Conservation (phyloP, 768 basidiomycete genomes). For the Lactarius trivialis region DNA sequence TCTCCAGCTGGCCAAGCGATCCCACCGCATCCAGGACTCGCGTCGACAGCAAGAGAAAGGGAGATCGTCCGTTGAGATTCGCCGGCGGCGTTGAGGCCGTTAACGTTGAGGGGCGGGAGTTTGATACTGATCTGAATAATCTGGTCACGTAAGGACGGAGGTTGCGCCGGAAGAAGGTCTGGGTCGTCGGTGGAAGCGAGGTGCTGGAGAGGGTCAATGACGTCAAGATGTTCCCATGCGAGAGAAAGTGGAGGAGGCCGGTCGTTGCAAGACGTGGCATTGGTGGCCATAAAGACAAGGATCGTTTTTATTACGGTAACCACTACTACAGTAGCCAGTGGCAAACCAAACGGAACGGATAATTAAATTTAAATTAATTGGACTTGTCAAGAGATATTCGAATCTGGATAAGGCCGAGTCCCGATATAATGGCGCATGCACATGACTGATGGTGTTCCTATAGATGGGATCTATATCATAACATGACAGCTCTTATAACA, state of each 20-base stretch:
- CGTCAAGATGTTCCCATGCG: slow-evolving; percentile 50
- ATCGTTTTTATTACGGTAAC: no score
- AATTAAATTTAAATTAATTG: neutral
- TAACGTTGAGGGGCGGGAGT: slow-evolving; percentile 16
- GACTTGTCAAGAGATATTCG: neutral
- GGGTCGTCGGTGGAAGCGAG: slow-evolving; percentile 35
- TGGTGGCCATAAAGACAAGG: neutral
- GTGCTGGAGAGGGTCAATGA: slow-evolving; percentile 55
- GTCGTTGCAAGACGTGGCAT: neutral
- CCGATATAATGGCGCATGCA: neutral
- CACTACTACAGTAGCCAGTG: no score
- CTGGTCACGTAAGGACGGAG: slow-evolving; percentile 43
- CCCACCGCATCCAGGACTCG: slow-evolving; percentile 85
- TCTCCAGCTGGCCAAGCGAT: slow-evolving; percentile 90
- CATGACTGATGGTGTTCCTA: slow-evolving; percentile 7
- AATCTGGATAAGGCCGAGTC: neutral
- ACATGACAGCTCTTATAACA: neutral
- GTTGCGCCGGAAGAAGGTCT: slow-evolving; percentile 47
- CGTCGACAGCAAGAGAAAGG: slow-evolving; percentile 60
- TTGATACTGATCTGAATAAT: slow-evolving; percentile 39
- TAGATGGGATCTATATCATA: neutral
- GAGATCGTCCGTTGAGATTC: slow-evolving; percentile 27
- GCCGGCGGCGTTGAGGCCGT: no score
- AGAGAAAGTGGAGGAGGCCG: slow-evolving; percentile 29
- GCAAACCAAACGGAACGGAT: no score